These are phyloP conservation scores for Cinnamomum chago DNA, from an alignment of 164 flowering plant genomes.

Conservation along the genomic window DNA sequence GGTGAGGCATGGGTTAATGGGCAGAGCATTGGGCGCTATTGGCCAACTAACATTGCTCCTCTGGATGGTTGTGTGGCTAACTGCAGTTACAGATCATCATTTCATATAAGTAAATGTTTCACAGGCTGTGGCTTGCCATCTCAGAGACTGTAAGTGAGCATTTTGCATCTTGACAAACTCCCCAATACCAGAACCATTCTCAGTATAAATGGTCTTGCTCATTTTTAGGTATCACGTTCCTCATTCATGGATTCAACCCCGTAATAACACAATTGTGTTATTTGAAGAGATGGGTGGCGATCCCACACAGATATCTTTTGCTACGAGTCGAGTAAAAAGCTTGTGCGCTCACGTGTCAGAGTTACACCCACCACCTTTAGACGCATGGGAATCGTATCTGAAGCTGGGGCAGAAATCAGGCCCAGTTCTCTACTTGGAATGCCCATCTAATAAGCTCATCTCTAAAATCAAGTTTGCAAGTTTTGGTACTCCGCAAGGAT, in stretches of 20 bases:
- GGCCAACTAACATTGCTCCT: slow-evolving; percentile 63
- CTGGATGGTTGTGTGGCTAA: slow-evolving; percentile 53
- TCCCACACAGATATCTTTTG: slow-evolving; percentile 64
- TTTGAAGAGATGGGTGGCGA: slow-evolving; percentile 91
- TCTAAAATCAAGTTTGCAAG: slow-evolving; percentile 89
- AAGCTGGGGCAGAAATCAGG: slow-evolving; percentile 26
- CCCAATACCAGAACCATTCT: neutral
- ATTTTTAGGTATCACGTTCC: slow-evolving; percentile 74
- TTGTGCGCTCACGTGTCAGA: slow-evolving; percentile 70
- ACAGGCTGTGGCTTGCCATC: slow-evolving; percentile 85
- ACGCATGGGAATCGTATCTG: slow-evolving; percentile 45
- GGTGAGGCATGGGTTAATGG: slow-evolving; percentile 99
- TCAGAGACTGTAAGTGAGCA: slow-evolving; percentile 56
- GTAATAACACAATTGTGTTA: slow-evolving; percentile 66
- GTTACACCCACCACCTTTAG: slow-evolving; percentile 69
- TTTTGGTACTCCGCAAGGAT: slow-evolving; percentile 80
- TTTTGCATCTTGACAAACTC: neutral
- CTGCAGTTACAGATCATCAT: slow-evolving; percentile 74
- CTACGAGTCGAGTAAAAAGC: slow-evolving; percentile 38
- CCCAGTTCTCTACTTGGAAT: slow-evolving; percentile 57
- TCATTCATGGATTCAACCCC: slow-evolving; percentile 72
- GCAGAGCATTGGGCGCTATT: slow-evolving; percentile 93
- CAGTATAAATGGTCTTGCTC: slow-evolving; percentile 7
- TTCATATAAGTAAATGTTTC: slow-evolving; percentile 58
- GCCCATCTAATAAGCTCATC: slow-evolving; percentile 64